Evolutionary conservation across 306 rosid species (phyloP), one percentile per base, ranked within the genome.

Genomic region (Cucurbita maxima): DNA sequence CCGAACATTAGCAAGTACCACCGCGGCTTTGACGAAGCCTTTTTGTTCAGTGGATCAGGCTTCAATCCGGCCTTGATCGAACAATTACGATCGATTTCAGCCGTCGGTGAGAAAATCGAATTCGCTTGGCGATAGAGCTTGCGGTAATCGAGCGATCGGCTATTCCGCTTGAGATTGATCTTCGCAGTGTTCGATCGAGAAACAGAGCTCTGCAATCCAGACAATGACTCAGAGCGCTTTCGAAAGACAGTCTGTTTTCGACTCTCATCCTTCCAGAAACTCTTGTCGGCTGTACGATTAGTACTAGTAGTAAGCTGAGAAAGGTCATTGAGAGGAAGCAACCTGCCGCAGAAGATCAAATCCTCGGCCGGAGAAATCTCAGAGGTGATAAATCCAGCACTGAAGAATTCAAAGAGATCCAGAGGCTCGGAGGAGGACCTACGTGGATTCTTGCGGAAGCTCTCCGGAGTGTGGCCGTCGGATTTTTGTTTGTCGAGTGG

Each of bases 1-100:
- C 97, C 96, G 44, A 91, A 86, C 89, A 88, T 75, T 15, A 86
- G 59, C 22, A 86, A 77, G 55, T 82, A 82, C 96, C 96, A 90
- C 1, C 90, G 85, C 19, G 90, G 88, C 83, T 85, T 87, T 71
- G 70, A 55, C 37, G 76, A 59, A 13, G 76, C 75, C 75, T 67
- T 80, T 75, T 83, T 83, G 22, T 40, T 76, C 30, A 51, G 75
- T 45, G 53, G 10, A 20, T 80, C 86, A 34, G 77, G 62, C 68
- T 78, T 73, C 14, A 34, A 30, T 8, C 30, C 68, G 30, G 84
- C 81, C 63, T 83, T 85, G 6, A 45, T 4, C 0, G 88, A 78
- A 1, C 64, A 59, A 77, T 75, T 83, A 58, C 86, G 83, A 19
- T 82, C 89, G 54, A 77, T 70, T 48, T 83, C 89, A 50, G 77